A percentile compares a stretch with the other conserved stretches of the same genome.
These are phyloP conservation scores for Leishmania guyanensis DNA, from an alignment of 208 protist species.

Conservation along the genomic window DNA sequence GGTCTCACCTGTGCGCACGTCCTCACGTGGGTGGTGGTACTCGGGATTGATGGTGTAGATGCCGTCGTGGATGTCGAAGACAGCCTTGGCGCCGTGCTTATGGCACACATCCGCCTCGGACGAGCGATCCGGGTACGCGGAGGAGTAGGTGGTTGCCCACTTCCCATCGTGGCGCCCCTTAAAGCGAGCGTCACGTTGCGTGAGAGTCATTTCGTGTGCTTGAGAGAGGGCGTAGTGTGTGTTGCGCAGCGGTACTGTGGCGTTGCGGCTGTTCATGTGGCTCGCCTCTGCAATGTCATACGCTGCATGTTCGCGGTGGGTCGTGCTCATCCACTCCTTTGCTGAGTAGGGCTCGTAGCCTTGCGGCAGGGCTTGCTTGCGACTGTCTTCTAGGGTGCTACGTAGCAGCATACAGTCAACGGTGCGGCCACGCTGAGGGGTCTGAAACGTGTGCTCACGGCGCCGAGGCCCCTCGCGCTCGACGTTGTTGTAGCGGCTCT, in stretches of 20 bases:
- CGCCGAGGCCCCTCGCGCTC: constrained; percentile 74
- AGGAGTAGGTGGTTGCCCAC: constrained; percentile 73
- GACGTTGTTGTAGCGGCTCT: constrained; percentile 89
- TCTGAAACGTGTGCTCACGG: constrained; percentile 53
- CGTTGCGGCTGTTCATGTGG: constrained; percentile 57
- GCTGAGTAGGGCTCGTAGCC: constrained; percentile 75
- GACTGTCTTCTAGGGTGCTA: constrained; percentile 48
- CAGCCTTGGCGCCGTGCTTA: constrained; percentile 52
- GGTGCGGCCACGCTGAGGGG: constrained; percentile 49
- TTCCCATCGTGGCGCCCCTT: constrained; percentile 46
- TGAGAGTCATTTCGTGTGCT: constrained; percentile 54
- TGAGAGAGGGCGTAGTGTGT: constrained; percentile 65
- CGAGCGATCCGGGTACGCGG: constrained; percentile 68
- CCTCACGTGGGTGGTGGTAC: constrained; percentile 82
- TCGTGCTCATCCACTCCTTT: constrained; percentile 86
- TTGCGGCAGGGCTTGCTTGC: constrained; percentile 45
- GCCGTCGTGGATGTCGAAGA: constrained; percentile 84
- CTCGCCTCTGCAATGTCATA: constrained; percentile 72
- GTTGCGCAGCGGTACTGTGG: constrained; percentile 71
- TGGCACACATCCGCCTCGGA: constrained; percentile 62
- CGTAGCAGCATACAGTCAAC: constrained; percentile 60
- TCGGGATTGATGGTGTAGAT: constrained; percentile 85
- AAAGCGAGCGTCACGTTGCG: constrained; percentile 42
- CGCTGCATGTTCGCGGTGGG: constrained; percentile 69
- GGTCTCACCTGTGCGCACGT: constrained; percentile 67